These are phyloP conservation scores for Aspergillus kassunensis DNA, from an alignment of 495 filamentous ascomycete genomes.

Conservation along the genomic window DNA sequence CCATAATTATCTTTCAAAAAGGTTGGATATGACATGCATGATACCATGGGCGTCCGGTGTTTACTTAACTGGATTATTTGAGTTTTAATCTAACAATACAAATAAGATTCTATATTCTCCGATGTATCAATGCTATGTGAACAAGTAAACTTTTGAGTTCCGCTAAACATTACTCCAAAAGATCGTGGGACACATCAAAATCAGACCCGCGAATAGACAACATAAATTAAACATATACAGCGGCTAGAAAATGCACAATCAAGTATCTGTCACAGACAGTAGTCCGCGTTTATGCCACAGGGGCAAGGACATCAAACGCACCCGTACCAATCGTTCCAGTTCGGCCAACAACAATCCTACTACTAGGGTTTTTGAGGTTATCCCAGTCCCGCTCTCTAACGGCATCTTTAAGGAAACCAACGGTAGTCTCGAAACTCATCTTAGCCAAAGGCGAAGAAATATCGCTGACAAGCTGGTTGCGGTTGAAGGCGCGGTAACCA, in stretches of 20 bases:
- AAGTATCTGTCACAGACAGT: slow-evolving; percentile 17
- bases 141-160: slow-evolving; percentile 31
- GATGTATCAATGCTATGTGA: not conserved
- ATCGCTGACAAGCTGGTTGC: slow-evolving; percentile 72
- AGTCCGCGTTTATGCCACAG: slow-evolving; percentile 41
- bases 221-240: slow-evolving; percentile 26
- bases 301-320: slow-evolving; percentile 80
- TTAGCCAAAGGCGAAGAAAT: slow-evolving; percentile 88
- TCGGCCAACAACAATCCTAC: slow-evolving; percentile 83
- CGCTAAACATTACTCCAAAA: slow-evolving; percentile 43
- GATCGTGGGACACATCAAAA: slow-evolving; percentile 31
- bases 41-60: slow-evolving; percentile 19
- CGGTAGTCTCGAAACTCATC: slow-evolving; percentile 98
- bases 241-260: slow-evolving; percentile 18
- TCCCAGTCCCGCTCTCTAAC: slow-evolving; percentile 88
- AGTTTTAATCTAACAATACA: not conserved
- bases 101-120: not conserved
- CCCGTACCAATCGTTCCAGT: slow-evolving; percentile 82
- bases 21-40: slow-evolving; percentile 12
- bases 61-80: not conserved
- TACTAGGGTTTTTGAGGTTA: slow-evolving; percentile 77
- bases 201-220: slow-evolving; percentile 20
- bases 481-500: slow-evolving; percentile 83
- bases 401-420: slow-evolving; percentile 87
- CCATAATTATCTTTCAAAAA: slow-evolving; percentile 1